Evolutionary conservation across 306 rosid genomes (phyloP).

Genomic region (Rosa multiflora): DNA sequence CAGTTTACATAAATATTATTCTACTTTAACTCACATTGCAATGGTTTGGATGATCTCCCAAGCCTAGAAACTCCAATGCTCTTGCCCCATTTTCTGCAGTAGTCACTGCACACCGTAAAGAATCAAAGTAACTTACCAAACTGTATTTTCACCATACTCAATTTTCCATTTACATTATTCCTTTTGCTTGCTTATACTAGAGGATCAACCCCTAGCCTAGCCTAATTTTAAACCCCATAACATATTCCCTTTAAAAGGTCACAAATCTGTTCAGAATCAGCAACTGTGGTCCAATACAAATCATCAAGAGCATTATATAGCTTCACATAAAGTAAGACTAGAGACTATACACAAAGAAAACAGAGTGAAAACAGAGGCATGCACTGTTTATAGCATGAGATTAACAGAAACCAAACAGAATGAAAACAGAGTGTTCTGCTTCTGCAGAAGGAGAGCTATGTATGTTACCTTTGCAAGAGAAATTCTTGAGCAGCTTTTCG

Average conservation of each 20-base stretch:
- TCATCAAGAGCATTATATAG: background rate
- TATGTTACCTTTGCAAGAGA: conserved; percentile 72
- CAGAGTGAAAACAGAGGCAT: background rate
- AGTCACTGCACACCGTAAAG: conserved; percentile 52
- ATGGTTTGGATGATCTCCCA: conserved; percentile 52
- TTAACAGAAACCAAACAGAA: background rate
- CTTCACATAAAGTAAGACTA: background rate
- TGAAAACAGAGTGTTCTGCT: background rate
- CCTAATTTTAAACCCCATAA: background rate
- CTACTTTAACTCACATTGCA: conserved; percentile 41
- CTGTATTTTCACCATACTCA: background rate
- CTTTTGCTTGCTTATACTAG: background rate
- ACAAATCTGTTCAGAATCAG: background rate
- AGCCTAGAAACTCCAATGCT: conserved; percentile 81
- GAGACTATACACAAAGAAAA: background rate
- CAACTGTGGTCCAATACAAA: no score
- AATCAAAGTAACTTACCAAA: background rate
- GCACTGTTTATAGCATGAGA: background rate
- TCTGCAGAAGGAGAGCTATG: background rate
- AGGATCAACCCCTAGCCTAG: background rate
- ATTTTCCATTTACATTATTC: background rate
- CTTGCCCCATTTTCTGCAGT: conserved; percentile 87
- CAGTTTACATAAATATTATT: background rate
- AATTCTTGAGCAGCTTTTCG: conserved; percentile 77
- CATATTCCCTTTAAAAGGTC: background rate